Percentiles rank a stretch among this genome's conserved stretches.
phyloP scores from a whole-genome alignment of 2,329 filamentous ascomycete species.

The Alternaria hordeiaustralica region DNA sequence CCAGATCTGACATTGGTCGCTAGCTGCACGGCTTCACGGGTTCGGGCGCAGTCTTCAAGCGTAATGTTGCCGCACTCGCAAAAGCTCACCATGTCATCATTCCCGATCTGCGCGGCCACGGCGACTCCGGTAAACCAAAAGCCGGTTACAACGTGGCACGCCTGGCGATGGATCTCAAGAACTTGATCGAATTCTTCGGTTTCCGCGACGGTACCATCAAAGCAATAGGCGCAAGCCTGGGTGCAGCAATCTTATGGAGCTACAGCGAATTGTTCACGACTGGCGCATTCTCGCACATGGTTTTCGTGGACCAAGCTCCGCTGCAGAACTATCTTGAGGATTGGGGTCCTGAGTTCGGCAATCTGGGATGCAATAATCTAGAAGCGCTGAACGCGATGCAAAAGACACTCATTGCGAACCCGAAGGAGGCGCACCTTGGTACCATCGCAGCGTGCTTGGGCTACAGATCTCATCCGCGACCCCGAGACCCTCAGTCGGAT shows the following conservation, averaged over 20 bases:
- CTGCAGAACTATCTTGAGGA: conserved; percentile 34
- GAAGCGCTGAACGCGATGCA: conserved; percentile 24
- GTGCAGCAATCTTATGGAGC: conserved; percentile 33
- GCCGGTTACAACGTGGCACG: conserved; percentile 38
- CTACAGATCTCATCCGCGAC: conserved; percentile 29
- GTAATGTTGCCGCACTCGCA: conserved; percentile 20
- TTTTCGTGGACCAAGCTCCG: conserved; percentile 40
- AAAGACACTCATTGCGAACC: conserved; percentile 14
- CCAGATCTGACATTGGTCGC: not conserved
- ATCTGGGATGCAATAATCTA: conserved; percentile 28
- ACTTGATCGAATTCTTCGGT: conserved; percentile 29
- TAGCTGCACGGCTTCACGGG: conserved; percentile 39
- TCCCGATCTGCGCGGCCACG: conserved; percentile 36
- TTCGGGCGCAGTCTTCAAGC: conserved; percentile 27
- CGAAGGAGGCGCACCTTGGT: conserved; percentile 23
- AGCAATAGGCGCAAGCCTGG: conserved; percentile 29
- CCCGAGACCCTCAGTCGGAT: conserved; percentile 15
- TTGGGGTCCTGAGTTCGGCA: conserved; percentile 31
- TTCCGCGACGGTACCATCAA: conserved; percentile 12
- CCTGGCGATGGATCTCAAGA: conserved; percentile 33
- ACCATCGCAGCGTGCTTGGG: conserved; percentile 34
- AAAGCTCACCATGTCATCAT: conserved; percentile 18
- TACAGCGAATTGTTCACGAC: conserved; percentile 38
- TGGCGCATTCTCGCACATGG: conserved; percentile 23
- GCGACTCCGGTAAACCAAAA: conserved; percentile 29